Percentiles rank a stretch among this genome's conserved stretches.
Evolutionary conservation across 1,139 yeast genomes (phyloP).

Genomic region (Yamadazyma taylorii): DNA sequence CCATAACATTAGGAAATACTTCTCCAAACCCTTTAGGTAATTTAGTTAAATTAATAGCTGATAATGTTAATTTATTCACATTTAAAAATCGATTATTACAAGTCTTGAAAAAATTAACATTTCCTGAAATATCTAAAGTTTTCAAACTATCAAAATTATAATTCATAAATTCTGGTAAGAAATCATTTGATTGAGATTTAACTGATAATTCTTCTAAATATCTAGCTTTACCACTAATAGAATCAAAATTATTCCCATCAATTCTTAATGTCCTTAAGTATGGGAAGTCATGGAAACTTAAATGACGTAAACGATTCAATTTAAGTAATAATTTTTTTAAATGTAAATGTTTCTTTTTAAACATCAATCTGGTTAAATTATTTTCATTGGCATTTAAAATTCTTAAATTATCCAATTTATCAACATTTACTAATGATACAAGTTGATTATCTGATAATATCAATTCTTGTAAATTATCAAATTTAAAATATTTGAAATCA

Average conservation of each 20-base stretch:
- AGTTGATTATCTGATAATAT: constrained; percentile 46
- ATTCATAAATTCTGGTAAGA: constrained; percentile 20
- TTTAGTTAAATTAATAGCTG: constrained; percentile 42
- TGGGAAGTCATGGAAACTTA: constrained; percentile 37
- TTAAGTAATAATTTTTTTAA: constrained; percentile 47
- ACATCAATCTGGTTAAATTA: constrained; percentile 24
- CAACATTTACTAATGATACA: constrained; percentile 32
- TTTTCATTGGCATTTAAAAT: constrained; percentile 48
- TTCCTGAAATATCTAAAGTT: constrained; percentile 43
- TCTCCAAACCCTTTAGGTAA: constrained; percentile 37
- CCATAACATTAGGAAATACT: constrained; percentile 47
- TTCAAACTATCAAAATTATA: constrained; percentile 21
- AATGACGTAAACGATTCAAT: constrained; percentile 32
- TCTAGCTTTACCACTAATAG: constrained; percentile 24
- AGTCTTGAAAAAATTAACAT: constrained; percentile 14
- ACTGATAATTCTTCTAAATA: constrained; percentile 45
- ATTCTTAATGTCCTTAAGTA: constrained; percentile 44
- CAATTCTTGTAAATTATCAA: constrained; percentile 46
- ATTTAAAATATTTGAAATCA: constrained; percentile 33
- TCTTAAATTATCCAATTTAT: constrained; percentile 34
- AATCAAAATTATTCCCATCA: constrained; percentile 43
- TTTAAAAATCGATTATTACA: constrained; percentile 27
- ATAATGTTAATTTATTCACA: constrained; percentile 39
- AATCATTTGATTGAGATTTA: constrained; percentile 28
- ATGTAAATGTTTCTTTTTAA: constrained; percentile 24